Evolutionary conservation across 192 early-diverging fungal species (phyloP).

Genomic region (Chytriomyces sp.): DNA sequence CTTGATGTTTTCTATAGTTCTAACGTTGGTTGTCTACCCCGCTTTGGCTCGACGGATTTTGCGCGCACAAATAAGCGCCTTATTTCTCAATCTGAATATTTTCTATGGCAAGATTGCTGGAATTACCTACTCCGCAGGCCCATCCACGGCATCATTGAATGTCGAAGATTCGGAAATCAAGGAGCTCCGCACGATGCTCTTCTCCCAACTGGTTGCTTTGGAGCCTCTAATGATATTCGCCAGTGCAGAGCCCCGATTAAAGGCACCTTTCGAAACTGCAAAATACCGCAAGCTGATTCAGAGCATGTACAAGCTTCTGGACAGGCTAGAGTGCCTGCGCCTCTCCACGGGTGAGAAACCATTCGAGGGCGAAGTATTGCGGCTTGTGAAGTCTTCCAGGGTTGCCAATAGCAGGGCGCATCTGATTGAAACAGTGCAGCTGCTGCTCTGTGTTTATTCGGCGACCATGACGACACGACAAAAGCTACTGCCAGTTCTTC

Average conservation of each 20-base stretch:
- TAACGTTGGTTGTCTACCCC: constrained; percentile 28
- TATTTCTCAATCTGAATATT: constrained; percentile 7
- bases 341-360: neutral
- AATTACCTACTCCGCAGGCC: neutral
- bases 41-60: constrained; percentile 17
- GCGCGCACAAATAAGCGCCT: neutral
- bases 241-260: constrained; percentile 18
- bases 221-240: constrained; percentile 20
- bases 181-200: neutral
- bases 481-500: neutral
- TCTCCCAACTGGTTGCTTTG: constrained; percentile 15
- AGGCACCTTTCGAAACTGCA: constrained; percentile 3
- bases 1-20: constrained; percentile 16
- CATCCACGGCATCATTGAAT: too few species aligned
- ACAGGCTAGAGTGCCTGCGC: constrained; percentile 15
- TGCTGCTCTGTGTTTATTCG: neutral
- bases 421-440: constrained; percentile 15
- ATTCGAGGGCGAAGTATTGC: neutral
- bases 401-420: neutral
- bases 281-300: constrained; percentile 21
- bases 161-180: constrained; percentile 17
- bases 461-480: neutral
- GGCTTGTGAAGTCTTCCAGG: neutral
- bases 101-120: constrained; percentile 19
- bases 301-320: constrained; percentile 5